phyloP scores from a whole-genome alignment of 306 rosid genomes.

The Trifolium repens region DNA sequence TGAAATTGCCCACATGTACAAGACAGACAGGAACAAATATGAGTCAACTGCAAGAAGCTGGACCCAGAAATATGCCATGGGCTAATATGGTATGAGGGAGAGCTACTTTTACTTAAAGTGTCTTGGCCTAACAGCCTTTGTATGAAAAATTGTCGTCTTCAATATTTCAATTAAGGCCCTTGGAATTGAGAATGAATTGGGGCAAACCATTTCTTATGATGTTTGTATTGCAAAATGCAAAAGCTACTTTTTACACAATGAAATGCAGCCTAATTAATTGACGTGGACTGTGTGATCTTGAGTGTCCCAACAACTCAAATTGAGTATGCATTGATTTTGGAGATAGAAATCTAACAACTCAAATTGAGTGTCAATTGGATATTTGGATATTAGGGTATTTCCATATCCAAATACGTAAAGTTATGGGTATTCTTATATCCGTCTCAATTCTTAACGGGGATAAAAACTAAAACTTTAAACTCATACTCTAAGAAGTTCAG shows the following conservation, averaged over 20 bases:
- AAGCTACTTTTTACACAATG: constrained; percentile 45
- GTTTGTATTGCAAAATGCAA: constrained; percentile 51
- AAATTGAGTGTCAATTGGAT: too few relatives aligned
- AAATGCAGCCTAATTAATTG: constrained; percentile 29
- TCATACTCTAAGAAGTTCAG: too few relatives aligned
- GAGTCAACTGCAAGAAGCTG: constrained; percentile 82
- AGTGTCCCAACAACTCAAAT: too few relatives aligned
- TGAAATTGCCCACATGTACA: constrained; percentile 83
- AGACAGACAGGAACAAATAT: constrained; percentile 75
- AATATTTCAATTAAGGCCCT: constrained; percentile 28
- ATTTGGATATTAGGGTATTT: too few relatives aligned
- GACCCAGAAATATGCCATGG: constrained; percentile 93
- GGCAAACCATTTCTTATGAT: constrained; percentile 36
- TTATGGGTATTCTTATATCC: too few relatives aligned
- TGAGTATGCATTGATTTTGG: too few relatives aligned
- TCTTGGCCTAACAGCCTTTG: constrained; percentile 44
- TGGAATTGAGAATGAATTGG: constrained; percentile 36
- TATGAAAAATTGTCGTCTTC: constrained; percentile 46
- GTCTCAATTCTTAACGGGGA: too few relatives aligned
- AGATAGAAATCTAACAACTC: too few relatives aligned
- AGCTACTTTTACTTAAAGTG: constrained; percentile 31
- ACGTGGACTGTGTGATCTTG: too few relatives aligned
- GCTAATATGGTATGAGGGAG: constrained; percentile 49
- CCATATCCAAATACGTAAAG: too few relatives aligned
- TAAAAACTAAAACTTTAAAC: too few relatives aligned